Evolutionary conservation across 2,329 filamentous ascomycete genomes (phyloP).

Genomic region (Epichloe glyceriae): DNA sequence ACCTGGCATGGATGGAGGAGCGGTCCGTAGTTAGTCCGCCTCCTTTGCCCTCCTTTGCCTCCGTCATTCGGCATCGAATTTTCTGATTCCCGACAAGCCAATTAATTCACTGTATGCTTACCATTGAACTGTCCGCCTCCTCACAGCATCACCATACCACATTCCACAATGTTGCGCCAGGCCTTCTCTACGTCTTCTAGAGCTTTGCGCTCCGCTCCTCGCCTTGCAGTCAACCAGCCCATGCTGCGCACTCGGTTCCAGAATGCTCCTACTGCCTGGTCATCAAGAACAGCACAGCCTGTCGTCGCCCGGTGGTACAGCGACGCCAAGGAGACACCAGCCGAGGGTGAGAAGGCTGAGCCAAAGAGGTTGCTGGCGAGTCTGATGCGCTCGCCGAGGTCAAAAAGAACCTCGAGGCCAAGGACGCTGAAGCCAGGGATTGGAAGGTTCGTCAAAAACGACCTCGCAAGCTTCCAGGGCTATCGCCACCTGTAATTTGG

Average conservation of each 20-base stretch:
- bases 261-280: slow-evolving; percentile 21
- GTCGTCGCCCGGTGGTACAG: slow-evolving; percentile 34
- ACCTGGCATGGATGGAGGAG: neutral
- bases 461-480: neutral
- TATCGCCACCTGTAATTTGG: neutral
- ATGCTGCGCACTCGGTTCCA: slow-evolving; percentile 25
- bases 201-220: slow-evolving; percentile 28
- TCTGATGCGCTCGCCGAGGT: slow-evolving; percentile 28
- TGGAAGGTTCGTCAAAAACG: slow-evolving; percentile 55
- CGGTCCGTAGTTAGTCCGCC: slow-evolving; percentile 20
- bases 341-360: slow-evolving; percentile 15
- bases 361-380: slow-evolving; percentile 16
- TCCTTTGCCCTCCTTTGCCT: slow-evolving; percentile 3
- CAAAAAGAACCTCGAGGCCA: slow-evolving; percentile 39
- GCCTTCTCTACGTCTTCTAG: slow-evolving; percentile 29
- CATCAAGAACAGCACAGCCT: slow-evolving; percentile 24
- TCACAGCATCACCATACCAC: slow-evolving; percentile 4
- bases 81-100: slow-evolving; percentile 10
- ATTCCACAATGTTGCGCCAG: slow-evolving; percentile 32
- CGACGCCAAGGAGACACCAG: slow-evolving; percentile 26
- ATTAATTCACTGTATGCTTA: neutral
- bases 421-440: slow-evolving; percentile 47
- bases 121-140: slow-evolving; percentile 8
- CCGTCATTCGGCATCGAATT: slow-evolving; percentile 13
- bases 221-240: slow-evolving; percentile 22